Base-by-base conservation (phyloP, 108 stramenopile genomes). In the Epithemia pelagica region DNA sequence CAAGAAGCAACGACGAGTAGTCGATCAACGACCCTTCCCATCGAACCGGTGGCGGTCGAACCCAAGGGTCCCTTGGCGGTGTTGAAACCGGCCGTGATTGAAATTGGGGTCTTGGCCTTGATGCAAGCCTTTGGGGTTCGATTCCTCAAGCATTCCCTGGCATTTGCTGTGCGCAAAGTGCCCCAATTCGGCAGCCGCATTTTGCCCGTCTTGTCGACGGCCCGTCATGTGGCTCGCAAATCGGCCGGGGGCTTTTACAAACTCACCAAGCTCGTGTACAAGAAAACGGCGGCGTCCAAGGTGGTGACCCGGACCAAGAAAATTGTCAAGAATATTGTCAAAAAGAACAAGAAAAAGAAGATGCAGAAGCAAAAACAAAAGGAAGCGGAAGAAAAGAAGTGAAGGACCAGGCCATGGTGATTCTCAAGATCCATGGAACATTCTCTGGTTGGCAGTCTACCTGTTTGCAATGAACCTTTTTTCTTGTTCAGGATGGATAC, bases 201-300 rank as follows among this genome's bases (percentile, higher is more conserved):
- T 18, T 18, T 7, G 26, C 57, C 37, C 10, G 5, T 22, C 61
- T 10, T n/a, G 2, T 10, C 61, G 28, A 10, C 30, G 24, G 21
- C 21, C 15, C n/a, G 26, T n/a, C 28, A 27, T 21, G n/a, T 31
- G 30, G 28, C 8, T 10, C n/a, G 10, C 5, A 27, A 23, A 26
- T 58, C 29, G 61, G 24, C 24, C 30, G 30, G 28, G 7, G 26
- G 61, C 21, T 7, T 27, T 27, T 22, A 32, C 24, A 27, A 26
- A 7, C 7, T 7, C 24, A 61, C 21, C 30, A 61, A n/a, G 21
- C 15, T 32, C 10, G 15, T 61, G 3, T 61, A 61, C 31, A 31
- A 29, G n/a, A 61, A 61, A 27, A 29, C 61, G 61, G n/a, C 61
- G 15, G 30, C 31, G 8, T 61, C 61, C 15, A 61, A 61, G 21